phyloP scores from a whole-genome alignment of 257 asterid genomes.

The Voacanga thouarsii region DNA sequence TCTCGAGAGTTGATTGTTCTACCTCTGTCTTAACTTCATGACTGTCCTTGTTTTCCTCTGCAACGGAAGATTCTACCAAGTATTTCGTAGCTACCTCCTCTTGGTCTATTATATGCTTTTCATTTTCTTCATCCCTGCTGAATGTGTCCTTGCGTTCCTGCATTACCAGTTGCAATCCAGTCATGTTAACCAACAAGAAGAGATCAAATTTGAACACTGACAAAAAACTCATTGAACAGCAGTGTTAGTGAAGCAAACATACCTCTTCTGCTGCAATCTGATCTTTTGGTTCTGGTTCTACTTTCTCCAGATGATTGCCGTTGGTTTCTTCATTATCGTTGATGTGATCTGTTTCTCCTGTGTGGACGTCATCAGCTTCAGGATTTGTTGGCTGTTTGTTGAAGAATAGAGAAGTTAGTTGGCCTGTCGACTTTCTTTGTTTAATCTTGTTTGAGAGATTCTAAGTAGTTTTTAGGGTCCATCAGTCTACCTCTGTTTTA shows the following conservation, averaged over 20 bases:
- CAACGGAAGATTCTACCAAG: not conserved
- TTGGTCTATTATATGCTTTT: not conserved
- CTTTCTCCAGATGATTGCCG: not conserved
- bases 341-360: not conserved
- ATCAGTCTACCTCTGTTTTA: not conserved
- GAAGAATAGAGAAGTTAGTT: not conserved
- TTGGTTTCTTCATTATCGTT: not conserved
- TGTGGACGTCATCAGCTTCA: not conserved
- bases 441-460: too few species aligned
- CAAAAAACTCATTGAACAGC: not conserved
- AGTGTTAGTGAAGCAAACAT: not conserved
- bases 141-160: not conserved
- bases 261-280: not conserved
- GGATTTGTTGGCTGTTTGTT: not conserved
- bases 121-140: not conserved
- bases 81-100: not conserved
- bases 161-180: not conserved
- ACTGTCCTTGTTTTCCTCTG: too few species aligned
- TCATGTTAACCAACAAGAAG: not conserved
- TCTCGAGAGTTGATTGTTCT: not conserved
- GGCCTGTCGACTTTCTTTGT: not conserved
- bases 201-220: not conserved
- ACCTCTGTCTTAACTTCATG: not conserved
- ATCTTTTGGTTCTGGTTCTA: not conserved
- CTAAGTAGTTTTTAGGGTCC: too few species aligned